Evolutionary conservation across 208 protist genomes (phyloP).

Genomic region (Acanthamoeba lenticulata): DNA sequence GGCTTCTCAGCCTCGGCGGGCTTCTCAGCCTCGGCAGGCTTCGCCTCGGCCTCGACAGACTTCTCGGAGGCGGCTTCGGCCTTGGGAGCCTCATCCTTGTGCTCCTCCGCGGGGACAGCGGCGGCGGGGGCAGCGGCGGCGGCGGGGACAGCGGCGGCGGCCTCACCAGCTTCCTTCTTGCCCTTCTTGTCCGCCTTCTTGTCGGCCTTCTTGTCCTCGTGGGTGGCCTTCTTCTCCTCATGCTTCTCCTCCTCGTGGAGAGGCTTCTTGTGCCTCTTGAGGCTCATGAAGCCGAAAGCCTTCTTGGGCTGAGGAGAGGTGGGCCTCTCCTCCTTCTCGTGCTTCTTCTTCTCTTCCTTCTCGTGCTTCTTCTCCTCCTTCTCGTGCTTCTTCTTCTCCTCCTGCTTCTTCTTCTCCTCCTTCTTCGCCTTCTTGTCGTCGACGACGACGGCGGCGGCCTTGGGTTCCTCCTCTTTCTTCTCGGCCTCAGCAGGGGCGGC

Average conservation of each 20-base stretch:
- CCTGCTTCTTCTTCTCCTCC: background rate
- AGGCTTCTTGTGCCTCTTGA: conserved; percentile 3
- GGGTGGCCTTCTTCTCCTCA: background rate
- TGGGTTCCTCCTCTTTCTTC: background rate
- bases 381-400: background rate
- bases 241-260: background rate
- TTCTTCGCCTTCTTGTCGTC: background rate
- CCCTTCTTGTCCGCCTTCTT: background rate
- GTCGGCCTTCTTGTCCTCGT: background rate
- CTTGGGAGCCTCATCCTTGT: no score
- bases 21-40: background rate
- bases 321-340: background rate
- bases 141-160: no score
- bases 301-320: background rate
- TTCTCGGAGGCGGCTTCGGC: no score
- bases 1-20: background rate
- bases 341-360: background rate
- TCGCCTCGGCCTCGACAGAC: background rate
- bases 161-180: no score
- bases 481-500: no score
- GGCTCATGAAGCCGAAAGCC: conserved; percentile 11
- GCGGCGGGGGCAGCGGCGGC: no score
- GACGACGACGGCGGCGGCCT: background rate
- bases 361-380: background rate
- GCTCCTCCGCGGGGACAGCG: no score